phyloP scores from a whole-genome alignment of 2,329 filamentous ascomycete genomes.

The Aspergillus cejpii region DNA sequence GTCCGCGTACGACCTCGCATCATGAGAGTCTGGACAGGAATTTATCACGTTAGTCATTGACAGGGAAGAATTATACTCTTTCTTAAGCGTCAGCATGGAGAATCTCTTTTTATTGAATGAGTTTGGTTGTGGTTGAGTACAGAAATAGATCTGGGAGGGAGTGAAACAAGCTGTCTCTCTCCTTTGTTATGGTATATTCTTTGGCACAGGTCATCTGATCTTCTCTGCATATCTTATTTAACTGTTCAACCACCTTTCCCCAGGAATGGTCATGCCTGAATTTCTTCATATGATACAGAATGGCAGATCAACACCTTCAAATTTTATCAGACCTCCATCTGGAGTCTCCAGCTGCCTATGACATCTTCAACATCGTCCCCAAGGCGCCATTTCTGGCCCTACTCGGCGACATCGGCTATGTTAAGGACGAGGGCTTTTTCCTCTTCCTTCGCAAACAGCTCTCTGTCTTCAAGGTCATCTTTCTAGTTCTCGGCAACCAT shows the following conservation, averaged over 20 bases:
- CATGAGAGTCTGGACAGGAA: not conserved
- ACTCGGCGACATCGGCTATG: conserved; percentile 49
- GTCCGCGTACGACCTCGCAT: not conserved
- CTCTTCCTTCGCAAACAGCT: conserved; percentile 45
- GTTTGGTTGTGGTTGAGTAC: too few relatives aligned
- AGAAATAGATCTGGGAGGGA: too few relatives aligned
- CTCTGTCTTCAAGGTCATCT: conserved; percentile 40
- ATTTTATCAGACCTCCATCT: conserved; percentile 52
- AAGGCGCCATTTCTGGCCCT: conserved; percentile 46
- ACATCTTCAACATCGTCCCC: conserved; percentile 40
- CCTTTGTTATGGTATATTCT: too few relatives aligned
- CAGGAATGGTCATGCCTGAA: too few relatives aligned
- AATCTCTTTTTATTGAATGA: too few relatives aligned
- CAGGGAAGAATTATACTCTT: not conserved
- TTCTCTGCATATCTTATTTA: too few relatives aligned
- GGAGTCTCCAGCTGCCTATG: conserved; percentile 44
- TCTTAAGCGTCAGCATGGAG: not conserved
- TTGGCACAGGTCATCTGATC: too few relatives aligned
- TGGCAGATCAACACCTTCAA: too few relatives aligned
- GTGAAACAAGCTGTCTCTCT: too few relatives aligned
- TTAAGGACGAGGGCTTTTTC: conserved; percentile 29
- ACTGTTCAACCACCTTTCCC: too few relatives aligned
- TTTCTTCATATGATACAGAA: too few relatives aligned
- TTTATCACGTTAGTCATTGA: not conserved
- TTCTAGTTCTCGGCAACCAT: conserved; percentile 50